Evolutionary conservation across 352 stramenopile genomes (phyloP).

Genomic region (Pythium graminicola): DNA sequence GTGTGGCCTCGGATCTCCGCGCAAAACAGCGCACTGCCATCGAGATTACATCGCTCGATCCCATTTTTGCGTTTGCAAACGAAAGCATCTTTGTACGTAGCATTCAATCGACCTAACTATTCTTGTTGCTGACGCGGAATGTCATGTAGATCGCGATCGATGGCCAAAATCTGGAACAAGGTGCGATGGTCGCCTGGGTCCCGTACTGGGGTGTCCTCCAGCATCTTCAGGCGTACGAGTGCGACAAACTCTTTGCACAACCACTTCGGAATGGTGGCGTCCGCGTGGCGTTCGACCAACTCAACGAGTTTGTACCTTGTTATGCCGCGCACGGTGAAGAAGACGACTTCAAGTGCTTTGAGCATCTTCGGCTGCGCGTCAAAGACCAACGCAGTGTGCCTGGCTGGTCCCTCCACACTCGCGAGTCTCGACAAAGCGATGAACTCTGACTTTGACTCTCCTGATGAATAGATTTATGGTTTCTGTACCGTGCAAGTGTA

Average conservation of each 20-base stretch:
- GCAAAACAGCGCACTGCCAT: constrained; percentile 47
- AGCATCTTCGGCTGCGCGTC: constrained; percentile 65
- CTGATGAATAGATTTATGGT: not conserved
- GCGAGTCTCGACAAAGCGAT: constrained; percentile 1
- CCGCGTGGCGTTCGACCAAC: constrained; percentile 51
- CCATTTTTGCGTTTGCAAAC: constrained; percentile 72
- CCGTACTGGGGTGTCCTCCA: constrained; percentile 68
- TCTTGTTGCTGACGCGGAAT: not conserved
- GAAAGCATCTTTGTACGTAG: constrained; percentile 71
- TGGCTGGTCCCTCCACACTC: constrained; percentile 60
- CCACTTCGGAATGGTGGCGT: constrained; percentile 65
- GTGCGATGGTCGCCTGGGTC: constrained; percentile 55
- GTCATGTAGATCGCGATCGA: constrained; percentile 59
- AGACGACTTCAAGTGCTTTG: constrained; percentile 57
- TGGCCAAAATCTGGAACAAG: constrained; percentile 72
- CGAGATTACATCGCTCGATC: constrained; percentile 64
- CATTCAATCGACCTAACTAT: too few species aligned
- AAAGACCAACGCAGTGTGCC: constrained; percentile 78
- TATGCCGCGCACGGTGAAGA: constrained; percentile 29
- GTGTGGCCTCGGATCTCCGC: constrained; percentile 34
- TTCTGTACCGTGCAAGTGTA: not conserved
- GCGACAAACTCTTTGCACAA: constrained; percentile 46
- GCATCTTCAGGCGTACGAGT: constrained; percentile 33
- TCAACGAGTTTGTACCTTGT: constrained; percentile 78
- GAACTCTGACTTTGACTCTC: not conserved